phyloP scores from a whole-genome alignment of 768 basidiomycete genomes.

The Hygrocybe punicea region DNA sequence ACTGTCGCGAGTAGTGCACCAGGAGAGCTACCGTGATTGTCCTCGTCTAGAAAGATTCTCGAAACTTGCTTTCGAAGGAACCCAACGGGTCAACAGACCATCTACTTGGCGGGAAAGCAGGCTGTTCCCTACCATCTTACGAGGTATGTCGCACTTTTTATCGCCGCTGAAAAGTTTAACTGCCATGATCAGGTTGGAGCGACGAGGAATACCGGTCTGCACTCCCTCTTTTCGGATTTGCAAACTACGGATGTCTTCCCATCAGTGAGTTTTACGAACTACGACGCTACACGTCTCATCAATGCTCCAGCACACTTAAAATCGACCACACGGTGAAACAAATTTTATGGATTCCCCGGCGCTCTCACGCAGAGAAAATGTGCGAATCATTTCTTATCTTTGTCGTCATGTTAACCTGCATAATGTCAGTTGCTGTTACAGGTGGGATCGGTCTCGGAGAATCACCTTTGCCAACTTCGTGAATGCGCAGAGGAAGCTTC shows the following conservation, averaged over 20 bases:
- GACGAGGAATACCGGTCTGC: slow-evolving; percentile 36
- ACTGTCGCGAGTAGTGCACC: too few relatives aligned
- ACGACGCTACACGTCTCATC: too few relatives aligned
- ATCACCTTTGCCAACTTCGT: slow-evolving; percentile 35
- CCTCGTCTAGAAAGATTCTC: too few relatives aligned
- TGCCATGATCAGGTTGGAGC: slow-evolving; percentile 29
- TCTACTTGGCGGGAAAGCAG: slow-evolving; percentile 25
- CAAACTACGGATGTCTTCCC: slow-evolving; percentile 44
- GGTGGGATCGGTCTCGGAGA: slow-evolving; percentile 44
- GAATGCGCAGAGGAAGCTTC: slow-evolving; percentile 45
- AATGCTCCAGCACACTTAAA: slow-evolving; percentile 11
- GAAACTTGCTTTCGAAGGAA: too few relatives aligned
- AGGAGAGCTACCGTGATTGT: too few relatives aligned
- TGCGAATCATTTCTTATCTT: slow-evolving; percentile 19
- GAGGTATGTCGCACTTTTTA: slow-evolving; percentile 18
- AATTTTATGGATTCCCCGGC: slow-evolving; percentile 42
- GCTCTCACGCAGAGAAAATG: slow-evolving; percentile 41
- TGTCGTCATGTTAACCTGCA: neutral
- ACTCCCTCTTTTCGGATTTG: slow-evolving; percentile 44
- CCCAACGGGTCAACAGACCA: too few relatives aligned
- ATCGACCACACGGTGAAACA: slow-evolving; percentile 24
- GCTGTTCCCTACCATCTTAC: slow-evolving; percentile 28
- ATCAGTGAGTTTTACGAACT: slow-evolving; percentile 25
- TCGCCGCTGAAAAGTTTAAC: neutral
- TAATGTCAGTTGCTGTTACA: slow-evolving; percentile 30